Evolutionary conservation across 176 grass and related monocot genomes (phyloP).

Genomic region (Oryza meridionalis): DNA sequence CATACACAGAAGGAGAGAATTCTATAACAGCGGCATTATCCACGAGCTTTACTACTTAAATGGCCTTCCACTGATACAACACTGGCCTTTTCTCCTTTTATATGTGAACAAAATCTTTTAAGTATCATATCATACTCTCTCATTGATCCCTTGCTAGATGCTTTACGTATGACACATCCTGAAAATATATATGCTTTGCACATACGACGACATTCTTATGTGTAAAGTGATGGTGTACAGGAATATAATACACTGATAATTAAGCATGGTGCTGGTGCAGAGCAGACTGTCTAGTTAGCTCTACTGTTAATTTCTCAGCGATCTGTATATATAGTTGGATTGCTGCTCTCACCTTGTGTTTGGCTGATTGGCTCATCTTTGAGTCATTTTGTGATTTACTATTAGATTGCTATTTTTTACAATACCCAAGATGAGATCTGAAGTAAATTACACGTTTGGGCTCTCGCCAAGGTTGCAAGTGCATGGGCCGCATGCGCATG

Average conservation of each 20-base stretch:
- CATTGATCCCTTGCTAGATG: background rate
- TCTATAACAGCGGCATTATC: background rate
- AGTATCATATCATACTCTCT: background rate
- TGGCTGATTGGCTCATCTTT: background rate
- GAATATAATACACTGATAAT: background rate
- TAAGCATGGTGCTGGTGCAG: background rate
- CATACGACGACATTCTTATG: background rate
- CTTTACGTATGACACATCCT: background rate
- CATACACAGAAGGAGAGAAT: background rate
- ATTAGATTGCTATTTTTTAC: no score
- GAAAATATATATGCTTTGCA: background rate
- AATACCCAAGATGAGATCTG: no score
- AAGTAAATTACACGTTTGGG: no score
- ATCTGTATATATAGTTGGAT: background rate
- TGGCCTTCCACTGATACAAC: background rate
- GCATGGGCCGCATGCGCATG: no score
- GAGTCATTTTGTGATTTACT: background rate
- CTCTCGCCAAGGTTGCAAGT: no score
- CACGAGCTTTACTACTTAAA: conserved; percentile 13
- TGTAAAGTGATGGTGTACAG: background rate
- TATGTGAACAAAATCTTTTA: background rate
- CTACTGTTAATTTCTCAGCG: background rate
- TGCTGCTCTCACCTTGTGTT: background rate
- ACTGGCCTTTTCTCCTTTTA: conserved; percentile 21
- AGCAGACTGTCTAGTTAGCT: background rate